Conservation (phyloP, 78 protist genomes). For the Dictyostelium discoideum region DNA sequence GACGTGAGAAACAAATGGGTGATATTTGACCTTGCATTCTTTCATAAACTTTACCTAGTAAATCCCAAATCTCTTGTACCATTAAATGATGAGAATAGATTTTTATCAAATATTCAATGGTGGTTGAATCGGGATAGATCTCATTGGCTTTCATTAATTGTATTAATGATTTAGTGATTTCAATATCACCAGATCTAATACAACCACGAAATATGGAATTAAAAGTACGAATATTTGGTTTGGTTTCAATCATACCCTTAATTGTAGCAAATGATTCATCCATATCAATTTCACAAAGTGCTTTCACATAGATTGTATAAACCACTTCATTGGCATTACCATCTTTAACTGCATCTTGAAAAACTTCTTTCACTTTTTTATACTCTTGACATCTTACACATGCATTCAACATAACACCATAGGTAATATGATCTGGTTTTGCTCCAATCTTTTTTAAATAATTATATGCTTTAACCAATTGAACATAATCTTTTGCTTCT, state of each 20-base stretch:
- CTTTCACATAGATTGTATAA: slow-evolving; percentile 80
- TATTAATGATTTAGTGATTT: slow-evolving; percentile 15
- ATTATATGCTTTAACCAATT: slow-evolving; percentile 25
- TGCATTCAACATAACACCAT: slow-evolving; percentile 75
- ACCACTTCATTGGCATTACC: slow-evolving; percentile 64
- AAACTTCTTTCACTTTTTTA: slow-evolving; percentile 34
- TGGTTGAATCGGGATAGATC: slow-evolving; percentile 70
- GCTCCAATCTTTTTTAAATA: slow-evolving; percentile 54
- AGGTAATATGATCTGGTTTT: slow-evolving; percentile 65
- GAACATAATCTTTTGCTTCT: slow-evolving; percentile 46
- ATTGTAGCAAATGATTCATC: slow-evolving; percentile 28
- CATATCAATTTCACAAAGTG: slow-evolving; percentile 62
- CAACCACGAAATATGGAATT: slow-evolving; percentile 83
- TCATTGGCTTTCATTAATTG: neutral
- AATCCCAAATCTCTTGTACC: slow-evolving; percentile 46
- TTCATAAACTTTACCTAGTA: slow-evolving; percentile 25
- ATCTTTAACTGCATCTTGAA: slow-evolving; percentile 31
- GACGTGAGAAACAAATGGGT: slow-evolving; percentile 45
- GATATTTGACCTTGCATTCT: slow-evolving; percentile 34
- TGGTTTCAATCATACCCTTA: slow-evolving; percentile 22
- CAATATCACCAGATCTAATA: slow-evolving; percentile 68
- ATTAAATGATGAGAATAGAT: slow-evolving; percentile 52
- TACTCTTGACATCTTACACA: slow-evolving; percentile 79
- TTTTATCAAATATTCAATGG: slow-evolving; percentile 73
- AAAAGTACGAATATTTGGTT: slow-evolving; percentile 78